Evolutionary conservation across 768 basidiomycete species (phyloP).

Genomic region (Suillus subalutaceus): DNA sequence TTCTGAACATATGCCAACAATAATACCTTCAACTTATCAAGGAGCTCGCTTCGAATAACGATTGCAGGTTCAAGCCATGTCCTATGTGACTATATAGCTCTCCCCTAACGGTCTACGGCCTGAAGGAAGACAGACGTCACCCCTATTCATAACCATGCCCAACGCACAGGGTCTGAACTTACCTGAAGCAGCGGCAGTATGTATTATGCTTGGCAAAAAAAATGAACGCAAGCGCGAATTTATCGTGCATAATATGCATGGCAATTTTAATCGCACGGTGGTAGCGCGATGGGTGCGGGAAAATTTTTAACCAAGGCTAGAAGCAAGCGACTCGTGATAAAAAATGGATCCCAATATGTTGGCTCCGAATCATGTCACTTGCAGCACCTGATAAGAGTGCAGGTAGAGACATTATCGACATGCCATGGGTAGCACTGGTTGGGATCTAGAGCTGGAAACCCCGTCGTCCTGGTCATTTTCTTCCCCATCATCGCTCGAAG

Average conservation of each 20-base stretch:
- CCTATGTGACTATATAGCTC: not conserved
- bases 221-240: not conserved
- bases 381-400: conserved; percentile 4
- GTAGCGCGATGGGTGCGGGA: not conserved
- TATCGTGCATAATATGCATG: not conserved
- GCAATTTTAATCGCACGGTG: not conserved
- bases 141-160: not conserved
- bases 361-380: conserved; percentile 1
- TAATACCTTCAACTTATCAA: not conserved
- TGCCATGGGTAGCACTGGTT: conserved; percentile 1
- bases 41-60: not conserved
- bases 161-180: not conserved
- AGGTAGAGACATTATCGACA: not conserved
- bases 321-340: not conserved
- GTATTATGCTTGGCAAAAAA: not conserved
- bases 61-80: not conserved
- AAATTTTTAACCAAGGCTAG: not conserved
- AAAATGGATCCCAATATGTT: not conserved
- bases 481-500: conserved; percentile 14
- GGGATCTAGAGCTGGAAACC: conserved; percentile 17
- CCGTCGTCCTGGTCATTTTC: conserved; percentile 13
- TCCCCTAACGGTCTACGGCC: not conserved
- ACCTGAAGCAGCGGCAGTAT: not conserved
- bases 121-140: not conserved
- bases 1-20: not conserved